phyloP scores from a whole-genome alignment of 495 filamentous ascomycete species.

The Penicillium lividum region DNA sequence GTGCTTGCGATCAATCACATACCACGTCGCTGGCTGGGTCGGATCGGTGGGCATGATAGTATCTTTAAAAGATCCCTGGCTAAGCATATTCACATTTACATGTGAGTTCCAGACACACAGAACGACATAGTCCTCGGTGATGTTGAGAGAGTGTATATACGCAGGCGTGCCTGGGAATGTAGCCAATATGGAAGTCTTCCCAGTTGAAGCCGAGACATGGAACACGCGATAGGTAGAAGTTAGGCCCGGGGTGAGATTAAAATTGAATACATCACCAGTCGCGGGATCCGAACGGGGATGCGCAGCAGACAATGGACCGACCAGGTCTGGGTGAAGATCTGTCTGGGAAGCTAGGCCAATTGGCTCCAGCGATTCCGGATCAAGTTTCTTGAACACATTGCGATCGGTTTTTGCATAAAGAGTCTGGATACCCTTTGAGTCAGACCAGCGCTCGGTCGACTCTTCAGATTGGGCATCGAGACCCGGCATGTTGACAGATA shows the following conservation, averaged over 20 bases:
- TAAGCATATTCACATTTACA: slow-evolving; percentile 59
- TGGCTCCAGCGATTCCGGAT: slow-evolving; percentile 71
- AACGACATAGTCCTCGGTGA: slow-evolving; percentile 65
- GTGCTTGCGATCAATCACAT: slow-evolving; percentile 61
- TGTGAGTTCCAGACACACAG: slow-evolving; percentile 65
- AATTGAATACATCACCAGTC: slow-evolving; percentile 78
- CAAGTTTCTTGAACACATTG: slow-evolving; percentile 55
- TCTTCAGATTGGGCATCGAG: slow-evolving; percentile 23
- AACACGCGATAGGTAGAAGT: slow-evolving; percentile 66
- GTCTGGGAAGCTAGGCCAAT: slow-evolving; percentile 58
- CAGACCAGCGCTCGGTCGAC: slow-evolving; percentile 20
- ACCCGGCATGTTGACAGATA: slow-evolving; percentile 60
- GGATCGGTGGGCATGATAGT: slow-evolving; percentile 46
- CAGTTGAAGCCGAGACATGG: slow-evolving; percentile 56
- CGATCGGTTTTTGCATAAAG: slow-evolving; percentile 65
- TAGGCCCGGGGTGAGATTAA: slow-evolving; percentile 58
- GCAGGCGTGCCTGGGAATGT: slow-evolving; percentile 57
- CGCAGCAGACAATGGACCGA: slow-evolving; percentile 61
- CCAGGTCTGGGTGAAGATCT: slow-evolving; percentile 63
- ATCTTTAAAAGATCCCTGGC: slow-evolving; percentile 29
- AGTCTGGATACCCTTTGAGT: slow-evolving; percentile 39
- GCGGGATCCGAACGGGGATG: slow-evolving; percentile 70
- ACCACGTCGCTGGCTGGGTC: slow-evolving; percentile 59
- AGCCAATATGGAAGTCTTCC: slow-evolving; percentile 68
- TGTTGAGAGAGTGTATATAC: slow-evolving; percentile 74